Conservation (phyloP, 768 basidiomycete species). For the Suillus sp. region DNA sequence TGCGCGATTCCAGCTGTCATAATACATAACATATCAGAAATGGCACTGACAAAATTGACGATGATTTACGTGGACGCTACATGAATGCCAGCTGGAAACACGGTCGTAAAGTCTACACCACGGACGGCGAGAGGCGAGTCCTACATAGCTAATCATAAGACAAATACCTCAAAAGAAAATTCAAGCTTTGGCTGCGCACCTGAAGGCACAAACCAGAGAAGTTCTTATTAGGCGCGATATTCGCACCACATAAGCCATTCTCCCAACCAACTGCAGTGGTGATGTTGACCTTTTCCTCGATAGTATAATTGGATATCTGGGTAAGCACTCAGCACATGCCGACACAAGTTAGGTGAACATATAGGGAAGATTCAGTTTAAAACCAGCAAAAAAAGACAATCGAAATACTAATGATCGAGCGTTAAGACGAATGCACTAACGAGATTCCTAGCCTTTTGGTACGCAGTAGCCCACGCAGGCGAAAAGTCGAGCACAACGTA, state of each 20-base stretch:
- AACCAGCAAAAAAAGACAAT: not conserved
- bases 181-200: conserved; percentile 31
- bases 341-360: not conserved
- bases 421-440: conserved; percentile 33
- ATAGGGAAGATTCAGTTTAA: not conserved
- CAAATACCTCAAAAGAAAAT: not conserved
- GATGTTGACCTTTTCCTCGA: conserved; percentile 27
- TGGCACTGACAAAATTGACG: conserved; percentile 24
- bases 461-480: not conserved
- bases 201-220: conserved; percentile 69
- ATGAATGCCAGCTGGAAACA: conserved; percentile 61
- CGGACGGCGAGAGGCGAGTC: conserved; percentile 43
- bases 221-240: conserved; percentile 43
- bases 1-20: conserved; percentile 54
- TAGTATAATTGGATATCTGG: conserved; percentile 41
- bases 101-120: conserved; percentile 40
- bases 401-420: not conserved
- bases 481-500: conserved; percentile 41
- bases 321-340: conserved; percentile 7
- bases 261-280: conserved; percentile 24
- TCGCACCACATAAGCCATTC: conserved; percentile 63
- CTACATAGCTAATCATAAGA: conserved; percentile 14
- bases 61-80: conserved; percentile 47
- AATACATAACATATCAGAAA: not conserved
- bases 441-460: conserved; percentile 44